phyloP scores from a whole-genome alignment of 179 eudicot genomes.

The Gypsophila paniculata region DNA sequence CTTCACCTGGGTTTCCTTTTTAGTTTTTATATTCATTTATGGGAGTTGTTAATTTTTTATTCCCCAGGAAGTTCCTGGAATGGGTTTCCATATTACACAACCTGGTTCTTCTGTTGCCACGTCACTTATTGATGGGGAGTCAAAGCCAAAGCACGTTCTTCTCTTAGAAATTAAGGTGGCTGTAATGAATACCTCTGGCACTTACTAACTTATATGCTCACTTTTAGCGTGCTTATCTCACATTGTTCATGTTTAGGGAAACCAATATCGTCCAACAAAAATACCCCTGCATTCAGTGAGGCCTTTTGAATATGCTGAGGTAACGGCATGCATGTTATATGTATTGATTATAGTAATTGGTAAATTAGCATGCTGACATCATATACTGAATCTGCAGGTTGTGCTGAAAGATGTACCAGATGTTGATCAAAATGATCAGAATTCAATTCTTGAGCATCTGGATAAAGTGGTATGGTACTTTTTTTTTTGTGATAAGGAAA shows the following conservation, averaged over 20 bases:
- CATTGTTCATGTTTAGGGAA: slow-evolving; percentile 53
- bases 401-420: slow-evolving; percentile 74
- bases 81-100: slow-evolving; percentile 99
- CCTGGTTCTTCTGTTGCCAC: slow-evolving; percentile 99
- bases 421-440: slow-evolving; percentile 87
- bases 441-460: slow-evolving; percentile 86
- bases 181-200: slow-evolving; percentile 3
- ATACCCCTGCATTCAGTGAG: slow-evolving; percentile 91
- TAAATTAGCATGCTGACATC: not conserved
- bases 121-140: slow-evolving; percentile 94
- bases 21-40: slow-evolving; percentile 8
- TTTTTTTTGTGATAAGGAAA: not conserved
- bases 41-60: slow-evolving; percentile 20
- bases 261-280: slow-evolving; percentile 97
- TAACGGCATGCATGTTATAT: slow-evolving; percentile 26
- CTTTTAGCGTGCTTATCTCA: slow-evolving; percentile 9
- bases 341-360: slow-evolving; percentile 3
- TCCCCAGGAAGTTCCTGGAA: slow-evolving; percentile 90
- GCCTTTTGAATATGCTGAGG: slow-evolving; percentile 96
- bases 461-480: slow-evolving; percentile 67
- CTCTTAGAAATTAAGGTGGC: slow-evolving; percentile 93
- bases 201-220: slow-evolving; percentile 12
- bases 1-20: slow-evolving; percentile 2
- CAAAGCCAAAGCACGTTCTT: slow-evolving; percentile 92
- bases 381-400: slow-evolving; percentile 47